phyloP scores from a whole-genome alignment of 139 green algal genomes.

The Zygnema cylindricum region DNA sequence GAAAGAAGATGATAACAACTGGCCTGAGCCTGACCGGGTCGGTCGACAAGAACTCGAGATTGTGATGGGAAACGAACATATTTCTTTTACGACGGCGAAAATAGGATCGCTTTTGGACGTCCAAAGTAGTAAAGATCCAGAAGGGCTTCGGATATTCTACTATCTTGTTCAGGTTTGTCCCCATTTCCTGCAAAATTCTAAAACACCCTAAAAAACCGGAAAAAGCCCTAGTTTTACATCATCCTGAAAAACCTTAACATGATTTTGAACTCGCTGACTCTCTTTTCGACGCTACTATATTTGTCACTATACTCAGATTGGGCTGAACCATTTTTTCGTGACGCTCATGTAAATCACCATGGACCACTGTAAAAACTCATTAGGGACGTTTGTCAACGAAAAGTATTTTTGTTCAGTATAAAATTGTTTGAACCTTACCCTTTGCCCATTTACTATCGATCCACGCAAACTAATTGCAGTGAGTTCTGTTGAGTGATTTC shows the following conservation, averaged over 20 bases:
- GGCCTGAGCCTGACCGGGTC: conserved; percentile 88
- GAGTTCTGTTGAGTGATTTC: no score
- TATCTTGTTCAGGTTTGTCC: conserved; percentile 89
- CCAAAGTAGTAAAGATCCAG: conserved; percentile 92
- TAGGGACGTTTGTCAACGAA: no score
- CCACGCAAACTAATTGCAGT: no score
- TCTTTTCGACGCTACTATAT: not conserved
- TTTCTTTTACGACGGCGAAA: conserved; percentile 96
- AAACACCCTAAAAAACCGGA: not conserved
- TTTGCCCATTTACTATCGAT: no score
- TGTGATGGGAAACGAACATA: conserved; percentile 88
- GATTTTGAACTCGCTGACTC: not conserved
- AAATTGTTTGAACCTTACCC: no score
- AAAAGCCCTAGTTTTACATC: not conserved
- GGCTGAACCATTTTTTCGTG: no score
- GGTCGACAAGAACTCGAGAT: conserved; percentile 96
- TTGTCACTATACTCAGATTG: conserved; percentile 4
- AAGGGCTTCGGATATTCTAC: conserved; percentile 95
- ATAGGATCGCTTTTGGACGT: conserved; percentile 94
- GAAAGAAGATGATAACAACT: conserved; percentile 95
- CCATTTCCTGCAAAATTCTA: not conserved
- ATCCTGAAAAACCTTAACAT: not conserved
- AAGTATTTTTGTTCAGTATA: no score
- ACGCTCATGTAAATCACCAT: no score
- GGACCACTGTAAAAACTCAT: no score